These are phyloP conservation scores for Solanum lignicaule DNA, from an alignment of 257 asterid genomes.

Conservation along the genomic window DNA sequence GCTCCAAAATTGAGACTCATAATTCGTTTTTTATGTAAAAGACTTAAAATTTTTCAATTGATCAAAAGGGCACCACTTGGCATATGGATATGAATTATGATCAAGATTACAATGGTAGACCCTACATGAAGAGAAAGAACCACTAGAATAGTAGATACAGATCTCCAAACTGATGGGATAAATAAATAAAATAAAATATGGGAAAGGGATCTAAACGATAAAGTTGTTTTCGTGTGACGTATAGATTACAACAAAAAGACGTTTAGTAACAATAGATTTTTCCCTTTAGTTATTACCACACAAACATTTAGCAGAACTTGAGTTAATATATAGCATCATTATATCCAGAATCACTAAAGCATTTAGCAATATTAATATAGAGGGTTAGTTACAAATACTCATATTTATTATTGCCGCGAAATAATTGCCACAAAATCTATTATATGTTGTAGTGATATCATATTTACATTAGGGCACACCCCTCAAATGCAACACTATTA, in stretches of 20 bases:
- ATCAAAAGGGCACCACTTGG: not conserved
- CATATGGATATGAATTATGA: not conserved
- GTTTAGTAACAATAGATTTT: too few species aligned
- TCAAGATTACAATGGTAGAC: not conserved
- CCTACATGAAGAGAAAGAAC: constrained; percentile 1
- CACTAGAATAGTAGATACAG: constrained; percentile 7
- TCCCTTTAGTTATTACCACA: too few species aligned
- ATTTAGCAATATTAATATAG: too few species aligned
- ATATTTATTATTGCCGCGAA: too few species aligned
- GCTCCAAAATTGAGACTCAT: not conserved
- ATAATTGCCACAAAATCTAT: rapidly evolving
- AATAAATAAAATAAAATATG: not conserved
- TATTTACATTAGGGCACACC: not conserved
- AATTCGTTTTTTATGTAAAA: not conserved
- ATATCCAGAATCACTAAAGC: too few species aligned
- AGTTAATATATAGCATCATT: too few species aligned
- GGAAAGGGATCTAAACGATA: too few species aligned
- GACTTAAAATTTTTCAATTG: not conserved
- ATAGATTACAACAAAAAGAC: too few species aligned
- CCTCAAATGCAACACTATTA: not conserved
- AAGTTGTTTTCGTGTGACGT: too few species aligned
- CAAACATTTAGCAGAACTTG: too few species aligned
- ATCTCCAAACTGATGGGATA: constrained; percentile 7
- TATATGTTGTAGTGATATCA: too few species aligned
- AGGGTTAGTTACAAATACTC: not conserved